These are phyloP conservation scores for Mimosa pudica DNA, from an alignment of 306 rosid species.

Conservation along the genomic window DNA sequence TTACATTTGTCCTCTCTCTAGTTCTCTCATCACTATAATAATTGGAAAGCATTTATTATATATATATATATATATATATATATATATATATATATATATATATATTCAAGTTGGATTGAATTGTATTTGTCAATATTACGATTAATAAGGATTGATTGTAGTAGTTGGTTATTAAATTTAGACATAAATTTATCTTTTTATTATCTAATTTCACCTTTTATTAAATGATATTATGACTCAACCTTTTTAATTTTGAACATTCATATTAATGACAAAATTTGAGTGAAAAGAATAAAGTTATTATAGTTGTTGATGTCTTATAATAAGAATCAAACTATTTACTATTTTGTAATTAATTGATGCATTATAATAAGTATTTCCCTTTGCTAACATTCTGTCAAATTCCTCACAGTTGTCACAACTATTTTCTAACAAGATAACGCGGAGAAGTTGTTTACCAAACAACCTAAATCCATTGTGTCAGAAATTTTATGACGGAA, in stretches of 20 bases:
- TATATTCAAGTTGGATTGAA: background rate
- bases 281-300: too few relatives aligned
- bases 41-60: background rate
- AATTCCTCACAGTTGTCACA: background rate
- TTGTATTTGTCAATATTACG: background rate
- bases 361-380: too few relatives aligned
- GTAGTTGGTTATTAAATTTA: too few relatives aligned
- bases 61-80: background rate
- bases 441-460: background rate
- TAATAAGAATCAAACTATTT: too few relatives aligned
- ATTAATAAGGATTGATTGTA: background rate
- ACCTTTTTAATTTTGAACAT: too few relatives aligned
- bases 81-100: background rate
- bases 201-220: too few relatives aligned
- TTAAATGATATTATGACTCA: too few relatives aligned
- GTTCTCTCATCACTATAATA: conserved; percentile 13
- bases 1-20: background rate
- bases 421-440: too few relatives aligned
- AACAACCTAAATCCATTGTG: background rate
- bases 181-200: too few relatives aligned
- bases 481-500: background rate
- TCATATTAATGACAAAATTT: too few relatives aligned
- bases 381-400: background rate
- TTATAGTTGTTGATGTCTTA: too few relatives aligned
- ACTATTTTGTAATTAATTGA: too few relatives aligned